Conservation (phyloP, 2,329 filamentous ascomycete genomes). For the Pestalotiopsis sp. region DNA sequence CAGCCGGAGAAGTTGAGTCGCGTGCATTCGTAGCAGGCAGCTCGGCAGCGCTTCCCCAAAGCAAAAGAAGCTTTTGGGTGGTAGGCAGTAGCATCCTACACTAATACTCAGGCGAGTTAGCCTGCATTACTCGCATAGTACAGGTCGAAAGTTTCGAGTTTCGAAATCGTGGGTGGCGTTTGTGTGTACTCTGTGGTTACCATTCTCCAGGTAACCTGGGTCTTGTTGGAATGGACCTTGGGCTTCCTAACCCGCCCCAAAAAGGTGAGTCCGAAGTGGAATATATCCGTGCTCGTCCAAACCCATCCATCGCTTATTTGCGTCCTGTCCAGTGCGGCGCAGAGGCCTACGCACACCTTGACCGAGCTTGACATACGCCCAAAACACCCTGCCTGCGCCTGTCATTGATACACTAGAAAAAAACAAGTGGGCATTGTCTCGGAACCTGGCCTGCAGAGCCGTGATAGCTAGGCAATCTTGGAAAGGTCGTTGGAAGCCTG, state of each 20-base stretch:
- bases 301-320: not conserved
- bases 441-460: not conserved
- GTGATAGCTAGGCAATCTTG: not conserved
- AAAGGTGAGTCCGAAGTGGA: not conserved
- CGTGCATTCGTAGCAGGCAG: not conserved
- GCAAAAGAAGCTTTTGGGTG: not conserved
- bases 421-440: not conserved
- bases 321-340: not conserved
- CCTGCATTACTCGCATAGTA: not conserved
- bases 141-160: not conserved
- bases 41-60: not conserved
- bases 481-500: not conserved
- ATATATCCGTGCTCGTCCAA: not conserved
- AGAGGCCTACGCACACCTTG: not conserved
- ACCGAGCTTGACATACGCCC: not conserved
- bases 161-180: not conserved
- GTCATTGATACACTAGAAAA: not conserved
- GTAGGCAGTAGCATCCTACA: not conserved
- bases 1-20: not conserved
- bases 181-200: not conserved
- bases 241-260: not conserved
- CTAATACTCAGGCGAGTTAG: not conserved
- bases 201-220: not conserved
- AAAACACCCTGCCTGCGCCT: not conserved
- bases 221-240: not conserved